Evolutionary conservation across 2,329 filamentous ascomycete species (phyloP).

Genomic region (Fusarium mexicanum): DNA sequence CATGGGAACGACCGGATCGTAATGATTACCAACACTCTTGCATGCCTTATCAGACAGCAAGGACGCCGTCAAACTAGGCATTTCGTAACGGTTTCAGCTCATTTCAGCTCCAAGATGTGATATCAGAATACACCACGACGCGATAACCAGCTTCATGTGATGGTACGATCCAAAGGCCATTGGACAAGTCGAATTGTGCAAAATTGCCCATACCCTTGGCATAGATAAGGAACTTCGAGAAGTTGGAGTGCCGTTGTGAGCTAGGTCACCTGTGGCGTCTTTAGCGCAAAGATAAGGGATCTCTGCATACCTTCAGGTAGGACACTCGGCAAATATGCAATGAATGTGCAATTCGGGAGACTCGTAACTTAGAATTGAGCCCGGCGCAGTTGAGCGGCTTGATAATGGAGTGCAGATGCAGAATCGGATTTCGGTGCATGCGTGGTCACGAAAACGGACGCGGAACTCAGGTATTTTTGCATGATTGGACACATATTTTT

Average conservation of each 20-base stretch:
- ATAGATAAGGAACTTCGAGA: slow-evolving; percentile 20
- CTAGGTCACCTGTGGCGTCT: slow-evolving; percentile 22
- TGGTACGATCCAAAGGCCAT: neutral
- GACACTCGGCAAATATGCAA: neutral
- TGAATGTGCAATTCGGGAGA: neutral
- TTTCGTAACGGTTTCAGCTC: slow-evolving; percentile 3
- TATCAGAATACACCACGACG: slow-evolving; percentile 8
- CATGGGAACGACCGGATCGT: neutral
- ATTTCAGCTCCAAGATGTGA: neutral
- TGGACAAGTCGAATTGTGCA: neutral
- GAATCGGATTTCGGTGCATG: neutral
- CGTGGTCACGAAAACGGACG: slow-evolving; percentile 10
- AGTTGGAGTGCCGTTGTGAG: neutral
- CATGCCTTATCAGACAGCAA: slow-evolving; percentile 13
- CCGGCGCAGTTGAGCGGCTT: neutral
- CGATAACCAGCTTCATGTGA: slow-evolving; percentile 1
- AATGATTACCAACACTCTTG: neutral
- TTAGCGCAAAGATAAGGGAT: slow-evolving; percentile 39
- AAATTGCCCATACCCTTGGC: slow-evolving; percentile 5
- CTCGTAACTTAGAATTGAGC: neutral
- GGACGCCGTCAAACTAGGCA: neutral
- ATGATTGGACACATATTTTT: neutral
- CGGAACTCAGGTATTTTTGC: neutral
- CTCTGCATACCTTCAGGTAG: slow-evolving; percentile 2
- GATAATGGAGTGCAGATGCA: neutral